A percentile compares a stretch with the other conserved stretches of the same genome.
These are phyloP conservation scores for Coniochaeta pulveracea DNA, from an alignment of 2,329 filamentous ascomycete genomes.

Conservation along the genomic window DNA sequence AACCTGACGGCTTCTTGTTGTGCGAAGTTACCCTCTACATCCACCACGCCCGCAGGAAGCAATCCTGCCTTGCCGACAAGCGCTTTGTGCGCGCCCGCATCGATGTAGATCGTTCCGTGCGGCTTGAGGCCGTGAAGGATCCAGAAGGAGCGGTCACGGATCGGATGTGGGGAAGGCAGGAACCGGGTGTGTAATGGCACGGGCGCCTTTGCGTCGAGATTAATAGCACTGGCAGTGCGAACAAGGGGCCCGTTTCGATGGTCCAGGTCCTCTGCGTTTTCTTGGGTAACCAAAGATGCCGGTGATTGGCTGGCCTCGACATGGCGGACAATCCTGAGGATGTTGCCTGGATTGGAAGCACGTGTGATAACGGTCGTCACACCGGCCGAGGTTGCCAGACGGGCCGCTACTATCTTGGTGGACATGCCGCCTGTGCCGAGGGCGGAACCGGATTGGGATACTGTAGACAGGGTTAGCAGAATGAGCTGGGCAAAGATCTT, in stretches of 20 bases:
- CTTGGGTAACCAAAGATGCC: conserved; percentile 15
- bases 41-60: conserved; percentile 81
- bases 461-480: conserved; percentile 24
- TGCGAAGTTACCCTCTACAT: conserved; percentile 77
- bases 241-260: conserved; percentile 21
- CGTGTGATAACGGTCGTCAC: conserved; percentile 93
- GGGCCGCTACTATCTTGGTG: conserved; percentile 91
- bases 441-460: conserved; percentile 78
- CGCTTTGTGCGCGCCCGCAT: conserved; percentile 75
- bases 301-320: conserved; percentile 50
- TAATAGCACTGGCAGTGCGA: conserved; percentile 29
- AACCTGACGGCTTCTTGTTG: conserved; percentile 89
- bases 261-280: conserved; percentile 10
- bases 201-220: conserved; percentile 16
- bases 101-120: conserved; percentile 86
- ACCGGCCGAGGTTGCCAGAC: conserved; percentile 83
- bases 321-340: conserved; percentile 75
- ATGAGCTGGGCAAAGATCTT: conserved; percentile 5
- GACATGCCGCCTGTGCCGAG: conserved; percentile 94
- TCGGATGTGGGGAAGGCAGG: conserved; percentile 70
- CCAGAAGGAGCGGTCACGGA: conserved; percentile 94
- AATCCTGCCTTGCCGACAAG: conserved; percentile 76
- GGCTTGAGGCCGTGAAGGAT: conserved; percentile 84
- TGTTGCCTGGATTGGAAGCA: conserved; percentile 88
- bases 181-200: conserved; percentile 81